Evolutionary conservation across 148 eudicot genomes (phyloP).

Genomic region (Rhododendron mucronatum): DNA sequence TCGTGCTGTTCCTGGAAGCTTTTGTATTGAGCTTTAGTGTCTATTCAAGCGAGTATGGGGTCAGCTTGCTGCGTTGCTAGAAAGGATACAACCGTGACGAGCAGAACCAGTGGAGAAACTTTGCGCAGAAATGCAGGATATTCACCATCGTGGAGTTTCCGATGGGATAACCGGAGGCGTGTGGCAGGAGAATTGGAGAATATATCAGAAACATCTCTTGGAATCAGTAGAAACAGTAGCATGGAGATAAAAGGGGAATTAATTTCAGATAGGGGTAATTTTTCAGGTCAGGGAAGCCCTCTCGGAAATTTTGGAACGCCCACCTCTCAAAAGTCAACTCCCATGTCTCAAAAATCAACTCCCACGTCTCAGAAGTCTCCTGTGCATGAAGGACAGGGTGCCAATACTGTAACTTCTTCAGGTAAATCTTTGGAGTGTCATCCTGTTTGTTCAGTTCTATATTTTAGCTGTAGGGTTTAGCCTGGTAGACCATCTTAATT

Average conservation of each 20-base stretch:
- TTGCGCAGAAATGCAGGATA: slow-evolving; percentile 26
- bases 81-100: slow-evolving; percentile 29
- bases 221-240: slow-evolving; percentile 23
- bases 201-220: slow-evolving; percentile 16
- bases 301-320: slow-evolving; percentile 16
- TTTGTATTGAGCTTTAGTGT: slow-evolving; percentile 6
- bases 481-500: neutral
- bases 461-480: neutral
- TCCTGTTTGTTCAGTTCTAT: neutral
- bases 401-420: slow-evolving; percentile 16
- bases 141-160: slow-evolving; percentile 58
- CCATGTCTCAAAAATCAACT: neutral
- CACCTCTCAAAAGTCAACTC: neutral
- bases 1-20: neutral
- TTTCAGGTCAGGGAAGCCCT: slow-evolving; percentile 26
- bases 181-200: slow-evolving; percentile 43
- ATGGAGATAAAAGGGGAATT: slow-evolving; percentile 27
- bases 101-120: slow-evolving; percentile 25
- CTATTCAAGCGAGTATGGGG: slow-evolving; percentile 34
- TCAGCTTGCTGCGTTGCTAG: slow-evolving; percentile 55
- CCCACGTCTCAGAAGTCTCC: slow-evolving; percentile 11
- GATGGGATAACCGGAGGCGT: slow-evolving; percentile 42
- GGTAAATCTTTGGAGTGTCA: slow-evolving; percentile 23
- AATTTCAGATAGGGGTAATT: slow-evolving; percentile 6
- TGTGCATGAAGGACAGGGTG: slow-evolving; percentile 1